Evolutionary conservation across 2,329 filamentous ascomycete genomes (phyloP), one percentile per base, ranked within the genome.

Genomic region (Akanthomyces dipterigenus): DNA sequence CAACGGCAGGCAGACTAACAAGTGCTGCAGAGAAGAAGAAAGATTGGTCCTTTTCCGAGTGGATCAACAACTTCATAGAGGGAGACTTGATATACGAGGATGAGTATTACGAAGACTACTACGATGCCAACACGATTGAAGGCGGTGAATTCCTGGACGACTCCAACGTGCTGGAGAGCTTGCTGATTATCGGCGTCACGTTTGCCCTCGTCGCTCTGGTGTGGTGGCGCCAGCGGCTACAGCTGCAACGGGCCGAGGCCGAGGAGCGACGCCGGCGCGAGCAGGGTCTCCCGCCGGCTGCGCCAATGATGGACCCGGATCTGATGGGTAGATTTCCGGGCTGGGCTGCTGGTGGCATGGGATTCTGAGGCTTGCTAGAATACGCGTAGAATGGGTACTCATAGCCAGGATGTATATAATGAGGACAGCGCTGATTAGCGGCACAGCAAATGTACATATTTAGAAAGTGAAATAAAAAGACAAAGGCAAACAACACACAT

Each of bases 1-100:
- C 5, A n/a, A 11, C 2, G 14, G 55, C 3, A 43, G 14, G 55
- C 3, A 43, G 40, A 7, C 48, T 60, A 12, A 38, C 46, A 26
- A 22, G 9, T 54, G 22, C 1, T 55, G 36, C 67, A 92, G 89
- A 84, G 62, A 79, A 81, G 1, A 87, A 82, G 70, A 88, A 91
- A 66, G 82, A 90, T 50, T 90, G 89, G 79, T 91, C 90, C 0
- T 79, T 96, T 22, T 83, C 82, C 24, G 92, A 98, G 72, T 98
- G 93, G 93, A 81, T 97, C 58, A 83, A 83, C 63, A 90, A 93
- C 63, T 97, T 97, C 71, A 79, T 96, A 34, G 86, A 90, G 63
- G 83, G 88, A 56, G 85, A 90, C 62, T 78, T 80, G 40, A 83
- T 83, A 67, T 89, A 91, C 62, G 83, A 88, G 28, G 82, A 83